A percentile compares a stretch with the other conserved stretches of the same genome.
Conservation (phyloP, 306 rosid genomes). For the Mucuna pruriens region DNA sequence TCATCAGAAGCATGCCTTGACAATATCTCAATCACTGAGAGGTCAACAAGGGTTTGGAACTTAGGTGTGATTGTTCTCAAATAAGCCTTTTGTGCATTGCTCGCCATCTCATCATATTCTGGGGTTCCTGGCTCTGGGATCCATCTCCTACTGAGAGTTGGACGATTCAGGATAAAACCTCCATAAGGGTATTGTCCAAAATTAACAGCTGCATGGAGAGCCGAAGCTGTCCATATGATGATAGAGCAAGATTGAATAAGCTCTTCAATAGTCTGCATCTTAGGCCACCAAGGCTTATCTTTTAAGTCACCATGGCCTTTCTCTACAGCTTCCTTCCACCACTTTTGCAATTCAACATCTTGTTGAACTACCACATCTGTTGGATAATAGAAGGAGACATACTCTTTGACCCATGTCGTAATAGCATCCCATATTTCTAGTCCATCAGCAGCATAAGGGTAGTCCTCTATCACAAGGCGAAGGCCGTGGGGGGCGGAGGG, state of each 20-base stretch:
- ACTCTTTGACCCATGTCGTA: conserved; percentile 60
- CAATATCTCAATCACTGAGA: conserved; percentile 69
- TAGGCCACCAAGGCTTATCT: conserved; percentile 70
- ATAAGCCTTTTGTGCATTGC: conserved; percentile 50
- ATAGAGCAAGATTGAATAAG: conserved; percentile 52
- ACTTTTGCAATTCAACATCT: conserved; percentile 65
- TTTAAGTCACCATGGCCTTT: conserved; percentile 70
- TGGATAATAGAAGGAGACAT: conserved; percentile 54
- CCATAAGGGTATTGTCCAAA: conserved; percentile 82
- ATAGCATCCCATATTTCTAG: conserved; percentile 73
- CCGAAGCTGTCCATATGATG: conserved; percentile 74
- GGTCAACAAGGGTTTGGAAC: conserved; percentile 55
- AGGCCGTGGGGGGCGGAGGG: conserved; percentile 58
- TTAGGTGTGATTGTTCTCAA: conserved; percentile 71
- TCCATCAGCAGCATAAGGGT: conserved; percentile 71
- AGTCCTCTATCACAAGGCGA: conserved; percentile 64
- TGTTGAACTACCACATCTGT: conserved; percentile 43
- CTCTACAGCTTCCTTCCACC: conserved; percentile 73
- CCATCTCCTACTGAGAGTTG: conserved; percentile 59
- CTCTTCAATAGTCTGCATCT: conserved; percentile 52
- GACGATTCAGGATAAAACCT: conserved; percentile 72
- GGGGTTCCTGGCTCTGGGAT: conserved; percentile 59
- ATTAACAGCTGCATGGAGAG: conserved; percentile 74
- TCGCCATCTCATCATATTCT: conserved; percentile 63
- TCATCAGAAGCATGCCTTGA: conserved; percentile 76